Evolutionary conservation across 2,329 filamentous ascomycete genomes (phyloP).

Genomic region (Cadophora sp.): DNA sequence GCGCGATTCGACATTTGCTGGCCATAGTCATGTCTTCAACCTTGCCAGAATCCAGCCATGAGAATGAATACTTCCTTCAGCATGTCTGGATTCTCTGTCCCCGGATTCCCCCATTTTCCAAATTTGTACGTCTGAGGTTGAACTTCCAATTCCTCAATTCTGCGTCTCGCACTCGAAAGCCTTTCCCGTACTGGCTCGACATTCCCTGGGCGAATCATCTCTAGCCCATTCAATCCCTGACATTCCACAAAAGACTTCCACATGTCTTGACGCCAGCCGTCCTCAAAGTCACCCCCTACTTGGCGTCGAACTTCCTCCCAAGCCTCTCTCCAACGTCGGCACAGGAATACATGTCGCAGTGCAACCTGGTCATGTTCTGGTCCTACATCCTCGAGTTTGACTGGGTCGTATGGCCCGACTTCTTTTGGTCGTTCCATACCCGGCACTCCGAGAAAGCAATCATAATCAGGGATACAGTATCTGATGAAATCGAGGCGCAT

Average conservation of each 20-base stretch:
- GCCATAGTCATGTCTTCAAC: neutral
- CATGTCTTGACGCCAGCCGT: conserved; percentile 22
- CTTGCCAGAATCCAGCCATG: neutral
- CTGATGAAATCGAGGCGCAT: neutral
- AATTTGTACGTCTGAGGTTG: neutral
- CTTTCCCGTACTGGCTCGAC: neutral
- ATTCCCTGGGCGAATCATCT: conserved; percentile 12
- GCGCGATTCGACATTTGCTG: neutral
- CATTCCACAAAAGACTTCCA: conserved; percentile 20
- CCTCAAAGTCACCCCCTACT: conserved; percentile 13
- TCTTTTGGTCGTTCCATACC: neutral
- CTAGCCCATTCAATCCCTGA: conserved; percentile 21
- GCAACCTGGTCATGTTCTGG: conserved; percentile 35
- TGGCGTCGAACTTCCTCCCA: neutral
- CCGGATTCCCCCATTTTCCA: neutral
- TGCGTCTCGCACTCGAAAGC: neutral
- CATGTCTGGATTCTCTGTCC: neutral
- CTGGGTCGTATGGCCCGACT: neutral
- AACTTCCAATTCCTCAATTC: neutral
- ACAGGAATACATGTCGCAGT: conserved; percentile 2
- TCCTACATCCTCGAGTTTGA: neutral
- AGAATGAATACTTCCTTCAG: neutral
- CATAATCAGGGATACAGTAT: neutral
- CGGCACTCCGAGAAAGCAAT: neutral
- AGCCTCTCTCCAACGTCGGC: conserved; percentile 15